Conservation (phyloP, 495 filamentous ascomycete species). For the Echria macrotheca region DNA sequence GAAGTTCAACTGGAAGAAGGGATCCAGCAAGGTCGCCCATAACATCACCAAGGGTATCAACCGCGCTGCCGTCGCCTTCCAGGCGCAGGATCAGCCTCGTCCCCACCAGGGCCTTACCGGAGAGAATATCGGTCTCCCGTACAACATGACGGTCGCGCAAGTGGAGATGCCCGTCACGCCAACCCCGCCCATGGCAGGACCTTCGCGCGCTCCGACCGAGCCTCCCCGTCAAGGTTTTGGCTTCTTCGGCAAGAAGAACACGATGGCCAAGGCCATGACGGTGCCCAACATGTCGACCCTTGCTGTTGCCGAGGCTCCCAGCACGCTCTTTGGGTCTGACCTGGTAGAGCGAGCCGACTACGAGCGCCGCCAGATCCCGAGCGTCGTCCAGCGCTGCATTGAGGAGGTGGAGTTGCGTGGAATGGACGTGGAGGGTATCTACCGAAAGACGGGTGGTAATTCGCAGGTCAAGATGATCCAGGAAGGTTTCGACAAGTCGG, state of each 20-base stretch:
- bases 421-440: constrained; percentile 98
- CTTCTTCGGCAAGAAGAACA: constrained; percentile 56
- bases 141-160: constrained; percentile 52
- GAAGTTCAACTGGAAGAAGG: constrained; percentile 99
- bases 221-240: constrained; percentile 65
- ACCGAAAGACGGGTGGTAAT: constrained; percentile 91
- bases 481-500: constrained; percentile 80
- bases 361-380: constrained; percentile 84
- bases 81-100: constrained; percentile 32
- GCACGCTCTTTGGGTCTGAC: constrained; percentile 83
- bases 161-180: constrained; percentile 40
- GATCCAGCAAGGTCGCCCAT: constrained; percentile 85
- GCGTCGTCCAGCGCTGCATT: constrained; percentile 88
- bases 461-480: constrained; percentile 81
- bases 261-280: constrained; percentile 45
- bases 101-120: constrained; percentile 47
- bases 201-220: constrained; percentile 38
- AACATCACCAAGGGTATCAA: constrained; percentile 91
- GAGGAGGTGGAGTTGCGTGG: constrained; percentile 95
- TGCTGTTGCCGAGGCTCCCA: constrained; percentile 49
- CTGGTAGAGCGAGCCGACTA: constrained; percentile 79
- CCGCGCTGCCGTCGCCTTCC: constrained; percentile 60
- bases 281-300: constrained; percentile 48
- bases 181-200: constrained; percentile 15
- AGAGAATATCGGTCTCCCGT: constrained; percentile 55